Evolutionary conservation across 805 yeast species (phyloP).

Genomic region (Martiniozyma abietophila): DNA sequence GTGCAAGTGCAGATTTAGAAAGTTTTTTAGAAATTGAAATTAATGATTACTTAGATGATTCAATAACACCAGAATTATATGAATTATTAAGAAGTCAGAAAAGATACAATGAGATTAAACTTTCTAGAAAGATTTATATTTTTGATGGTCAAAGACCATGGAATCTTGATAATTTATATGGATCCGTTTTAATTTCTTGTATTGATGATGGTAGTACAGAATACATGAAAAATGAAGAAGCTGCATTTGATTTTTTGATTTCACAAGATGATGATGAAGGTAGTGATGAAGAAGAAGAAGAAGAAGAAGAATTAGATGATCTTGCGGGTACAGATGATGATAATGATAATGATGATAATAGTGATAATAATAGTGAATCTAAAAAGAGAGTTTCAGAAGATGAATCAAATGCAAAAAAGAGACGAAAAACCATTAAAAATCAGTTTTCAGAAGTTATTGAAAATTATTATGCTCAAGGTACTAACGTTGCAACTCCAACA

Average conservation of each 20-base stretch:
- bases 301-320: constrained; percentile 24
- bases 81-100: constrained; percentile 1
- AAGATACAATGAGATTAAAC: constrained; percentile 17
- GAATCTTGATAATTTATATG: constrained; percentile 89
- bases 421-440: constrained; percentile 31
- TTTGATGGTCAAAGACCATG: constrained; percentile 94
- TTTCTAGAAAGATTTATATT: constrained; percentile 60
- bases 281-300: constrained; percentile 30
- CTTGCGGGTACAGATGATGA: constrained; percentile 25
- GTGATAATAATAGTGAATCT: constrained; percentile 15
- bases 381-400: constrained; percentile 5
- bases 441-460: constrained; percentile 52
- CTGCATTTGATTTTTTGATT: constrained; percentile 51
- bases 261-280: constrained; percentile 30
- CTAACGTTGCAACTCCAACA: constrained; percentile 63
- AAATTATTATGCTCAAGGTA: constrained; percentile 75
- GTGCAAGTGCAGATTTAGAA: constrained; percentile 83
- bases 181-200: constrained; percentile 67
- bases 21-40: constrained; percentile 57
- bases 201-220: constrained; percentile 82
- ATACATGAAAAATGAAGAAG: constrained; percentile 44
- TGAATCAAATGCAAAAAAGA: constrained; percentile 26
- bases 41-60: constrained; percentile 14
- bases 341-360: constrained; percentile 16
- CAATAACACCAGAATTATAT: constrained; percentile 3